Base-by-base conservation (phyloP, 768 basidiomycete species). In the Imleria badia region DNA sequence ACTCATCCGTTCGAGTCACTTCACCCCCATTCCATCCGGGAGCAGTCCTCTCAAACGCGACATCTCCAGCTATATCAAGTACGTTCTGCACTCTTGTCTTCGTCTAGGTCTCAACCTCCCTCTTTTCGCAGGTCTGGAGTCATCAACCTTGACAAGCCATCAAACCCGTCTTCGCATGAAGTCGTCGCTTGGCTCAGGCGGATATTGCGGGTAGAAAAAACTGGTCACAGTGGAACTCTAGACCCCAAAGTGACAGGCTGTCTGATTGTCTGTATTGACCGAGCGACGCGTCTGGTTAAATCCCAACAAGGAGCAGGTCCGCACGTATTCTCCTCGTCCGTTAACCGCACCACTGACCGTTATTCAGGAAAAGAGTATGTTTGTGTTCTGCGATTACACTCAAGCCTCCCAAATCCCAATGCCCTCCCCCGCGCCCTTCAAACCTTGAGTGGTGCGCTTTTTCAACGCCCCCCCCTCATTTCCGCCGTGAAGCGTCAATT, bases 181-280 rank as follows among this genome's bases (percentile, higher is more conserved):
- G 97, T 99, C 50, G 97, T 99, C 61, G 97, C 97, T 15, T 99
- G 97, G 97, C 76, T 99, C 59, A 83, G 95, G 63, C 85, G 97
- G n/a, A 99, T 99, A 60, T 73, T 99, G 50, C 86, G 95, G 20
- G 93, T 90, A 23, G 97, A 98, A 73, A 98, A 99, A 76, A 99
- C 97, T 0, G 97, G 97, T 39, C 97, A 99, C 75, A 97, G 94
- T 55, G 97, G 97, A 61, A 99, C 97, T 41, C 82, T 99, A 44
- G 97, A 99, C 72, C 97, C 97, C 45, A 99, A 99, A 73, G 97
- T 99, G 61, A 99, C 97, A 48, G 97, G 97, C 14, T 99, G 97
- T 74, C 72, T 99, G 62, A 98, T 98, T 67, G 97, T 99, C 39
- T 99, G 97, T 72, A 97, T 99, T 70, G 97, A 99, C 77, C 91